Evolutionary conservation across 2,329 filamentous ascomycete genomes (phyloP).

Genomic region (Thielaviopsis ethacetica): DNA sequence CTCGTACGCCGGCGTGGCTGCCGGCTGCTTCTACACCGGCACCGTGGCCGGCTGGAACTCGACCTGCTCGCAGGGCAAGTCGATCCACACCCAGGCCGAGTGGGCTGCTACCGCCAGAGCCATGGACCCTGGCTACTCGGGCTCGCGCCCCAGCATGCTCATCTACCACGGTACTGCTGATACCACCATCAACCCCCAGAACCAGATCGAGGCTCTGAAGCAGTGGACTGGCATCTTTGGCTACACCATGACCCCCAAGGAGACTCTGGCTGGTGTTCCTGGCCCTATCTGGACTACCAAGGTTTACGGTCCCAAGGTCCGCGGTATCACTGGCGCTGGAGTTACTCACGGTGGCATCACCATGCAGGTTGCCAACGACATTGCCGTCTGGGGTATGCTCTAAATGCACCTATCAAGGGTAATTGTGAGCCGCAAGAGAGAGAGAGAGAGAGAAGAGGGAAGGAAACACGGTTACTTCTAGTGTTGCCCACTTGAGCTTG

Average conservation of each 20-base stretch:
- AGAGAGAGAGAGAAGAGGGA: background rate
- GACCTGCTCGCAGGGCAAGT: conserved; percentile 34
- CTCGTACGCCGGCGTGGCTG: conserved; percentile 35
- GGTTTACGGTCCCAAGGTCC: conserved; percentile 22
- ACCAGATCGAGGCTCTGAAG: conserved; percentile 41
- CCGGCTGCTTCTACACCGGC: conserved; percentile 33
- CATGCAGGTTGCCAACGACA: conserved; percentile 17
- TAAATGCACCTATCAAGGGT: background rate
- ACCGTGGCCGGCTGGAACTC: conserved; percentile 36
- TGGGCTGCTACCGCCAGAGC: conserved; percentile 26
- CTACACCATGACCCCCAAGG: conserved; percentile 18
- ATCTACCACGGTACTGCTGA: conserved; percentile 41
- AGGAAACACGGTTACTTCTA: background rate
- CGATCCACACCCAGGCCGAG: conserved; percentile 22
- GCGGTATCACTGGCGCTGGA: conserved; percentile 16
- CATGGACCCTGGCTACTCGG: conserved; percentile 34
- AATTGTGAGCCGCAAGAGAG: background rate
- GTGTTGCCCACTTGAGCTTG: no score
- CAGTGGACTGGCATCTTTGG: conserved; percentile 37
- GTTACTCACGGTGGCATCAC: conserved; percentile 17
- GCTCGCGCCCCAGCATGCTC: conserved; percentile 38
- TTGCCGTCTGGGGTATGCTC: background rate
- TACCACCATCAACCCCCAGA: conserved; percentile 30
- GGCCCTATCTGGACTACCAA: conserved; percentile 23
- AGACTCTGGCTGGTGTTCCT: conserved; percentile 20